Evolutionary conservation across 768 basidiomycete species (phyloP), one percentile per base, ranked within the genome.

Genomic region (Pleurotus salmoneostramineus): DNA sequence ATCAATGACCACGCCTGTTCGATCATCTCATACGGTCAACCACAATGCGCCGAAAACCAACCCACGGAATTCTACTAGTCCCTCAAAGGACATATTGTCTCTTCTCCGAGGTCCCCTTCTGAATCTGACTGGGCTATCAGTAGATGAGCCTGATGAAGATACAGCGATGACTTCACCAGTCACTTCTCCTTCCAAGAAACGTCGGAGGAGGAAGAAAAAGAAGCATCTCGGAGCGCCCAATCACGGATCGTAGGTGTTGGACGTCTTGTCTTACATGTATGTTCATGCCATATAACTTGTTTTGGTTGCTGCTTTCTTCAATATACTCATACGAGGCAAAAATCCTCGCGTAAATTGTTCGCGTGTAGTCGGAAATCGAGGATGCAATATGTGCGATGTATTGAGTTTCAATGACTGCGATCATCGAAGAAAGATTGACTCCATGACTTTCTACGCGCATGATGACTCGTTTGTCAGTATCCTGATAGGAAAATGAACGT

Each of bases 151-250:
- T 15, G 74, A 71, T 6, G 65, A 66, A 12, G 72, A 71, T n/a
- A 63, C 43, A 4, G 50, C 55, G 31, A 49, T 63, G 21, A 58
- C 64, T 5, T 58, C 64, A 27, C 59, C 57, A 11, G 59, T 59
- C 21, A 27, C 21, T 15, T 71, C 64, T 61, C 68, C 77, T 35
- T 86, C 80, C 65, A 86, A 81, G 72, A 87, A 76, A 61, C 75
- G 81, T 5, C 81, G 71, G 67, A 73, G 79, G 60, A 83, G 79
- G 64, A 83, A 77, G 64, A 84, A 79, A 70, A 83, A 80, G 63
- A 71, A 71, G 27, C 52, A 55, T 40, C n/a, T 35, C 12, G 36
- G 36, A 17, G 34, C 50, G 21, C 21, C 21, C 17, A 45, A 17
- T 17, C 44, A 45, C 44, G 12, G 6, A 15, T 7, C 15, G 12